A percentile compares a stretch with the other conserved stretches of the same genome.
phyloP scores from a whole-genome alignment of 192 early-diverging fungal genomes.

The Backusella mclennaniae region DNA sequence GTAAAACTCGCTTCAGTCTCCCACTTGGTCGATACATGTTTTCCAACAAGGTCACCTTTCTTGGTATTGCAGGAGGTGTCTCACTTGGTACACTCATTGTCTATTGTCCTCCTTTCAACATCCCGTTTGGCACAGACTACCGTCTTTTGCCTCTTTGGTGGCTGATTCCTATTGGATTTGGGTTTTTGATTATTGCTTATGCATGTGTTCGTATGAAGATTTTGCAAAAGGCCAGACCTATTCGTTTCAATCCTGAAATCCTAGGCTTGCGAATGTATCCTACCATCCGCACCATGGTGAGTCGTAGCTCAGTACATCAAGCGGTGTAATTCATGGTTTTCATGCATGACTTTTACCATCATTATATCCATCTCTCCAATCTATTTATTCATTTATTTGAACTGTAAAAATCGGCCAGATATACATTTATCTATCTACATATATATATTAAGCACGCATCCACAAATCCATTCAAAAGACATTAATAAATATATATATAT shows the following conservation, averaged over 20 bases:
- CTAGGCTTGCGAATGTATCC: slow-evolving; percentile 84
- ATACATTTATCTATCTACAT: not conserved
- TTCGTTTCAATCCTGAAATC: slow-evolving; percentile 72
- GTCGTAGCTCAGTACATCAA: not conserved
- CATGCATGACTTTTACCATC: not conserved
- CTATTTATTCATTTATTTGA: not conserved
- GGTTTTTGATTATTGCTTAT: slow-evolving; percentile 76
- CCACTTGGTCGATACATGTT: slow-evolving; percentile 85
- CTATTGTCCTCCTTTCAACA: slow-evolving; percentile 79
- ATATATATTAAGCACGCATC: not conserved
- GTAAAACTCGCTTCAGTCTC: slow-evolving; percentile 65
- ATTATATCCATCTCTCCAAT: not conserved
- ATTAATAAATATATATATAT: not conserved
- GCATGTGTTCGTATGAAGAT: slow-evolving; percentile 62
- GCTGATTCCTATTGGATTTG: slow-evolving; percentile 85
- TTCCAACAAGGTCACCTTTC: slow-evolving; percentile 71
- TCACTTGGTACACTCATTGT: slow-evolving; percentile 72
- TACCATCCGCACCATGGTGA: slow-evolving; percentile 47
- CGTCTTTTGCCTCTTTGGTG: slow-evolving; percentile 67
- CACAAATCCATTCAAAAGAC: not conserved
- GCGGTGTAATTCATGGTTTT: not conserved
- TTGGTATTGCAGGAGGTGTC: slow-evolving; percentile 67
- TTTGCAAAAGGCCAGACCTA: slow-evolving; percentile 60
- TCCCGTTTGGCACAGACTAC: slow-evolving; percentile 69
- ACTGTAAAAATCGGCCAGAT: not conserved